Evolutionary conservation across 169 alveolate genomes (phyloP).

Genomic region (Hepatocystis sp.): DNA sequence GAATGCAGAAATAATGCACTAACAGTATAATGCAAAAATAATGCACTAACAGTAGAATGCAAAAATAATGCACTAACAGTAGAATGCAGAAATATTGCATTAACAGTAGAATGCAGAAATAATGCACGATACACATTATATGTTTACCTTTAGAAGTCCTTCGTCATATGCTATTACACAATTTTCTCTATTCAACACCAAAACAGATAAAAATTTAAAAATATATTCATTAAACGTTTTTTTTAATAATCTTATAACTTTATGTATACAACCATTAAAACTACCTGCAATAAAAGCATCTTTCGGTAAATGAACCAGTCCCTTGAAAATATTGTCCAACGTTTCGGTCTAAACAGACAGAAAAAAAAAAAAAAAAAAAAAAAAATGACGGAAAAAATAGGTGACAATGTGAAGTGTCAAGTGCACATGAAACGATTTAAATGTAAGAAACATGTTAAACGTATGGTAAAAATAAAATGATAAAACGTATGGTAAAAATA

Average conservation of each 20-base stretch:
- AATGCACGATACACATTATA: too few species aligned
- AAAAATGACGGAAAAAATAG: background rate
- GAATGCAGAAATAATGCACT: too few species aligned
- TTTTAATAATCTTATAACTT: slow-evolving; percentile 21
- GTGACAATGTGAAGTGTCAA: background rate
- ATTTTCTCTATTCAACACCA: slow-evolving; percentile 34
- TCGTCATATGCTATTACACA: slow-evolving; percentile 73
- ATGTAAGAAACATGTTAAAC: too few species aligned
- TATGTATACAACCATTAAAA: slow-evolving; percentile 47
- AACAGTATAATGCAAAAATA: too few species aligned
- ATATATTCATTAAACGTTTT: slow-evolving; percentile 20
- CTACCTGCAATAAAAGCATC: slow-evolving; percentile 26
- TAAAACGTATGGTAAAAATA: too few species aligned
- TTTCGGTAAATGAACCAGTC: slow-evolving; percentile 20
- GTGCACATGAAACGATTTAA: too few species aligned
- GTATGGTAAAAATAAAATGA: too few species aligned
- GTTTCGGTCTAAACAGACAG: slow-evolving; percentile 24
- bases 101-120: too few species aligned
- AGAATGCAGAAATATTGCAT: too few species aligned
- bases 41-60: too few species aligned
- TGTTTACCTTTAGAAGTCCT: slow-evolving; percentile 57
- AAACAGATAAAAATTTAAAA: slow-evolving; percentile 31
- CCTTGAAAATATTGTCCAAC: slow-evolving; percentile 39
- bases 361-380: background rate
- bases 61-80: too few species aligned